These are phyloP conservation scores for Styphnolobium japonicum DNA, from an alignment of 306 rosid genomes.

Conservation along the genomic window DNA sequence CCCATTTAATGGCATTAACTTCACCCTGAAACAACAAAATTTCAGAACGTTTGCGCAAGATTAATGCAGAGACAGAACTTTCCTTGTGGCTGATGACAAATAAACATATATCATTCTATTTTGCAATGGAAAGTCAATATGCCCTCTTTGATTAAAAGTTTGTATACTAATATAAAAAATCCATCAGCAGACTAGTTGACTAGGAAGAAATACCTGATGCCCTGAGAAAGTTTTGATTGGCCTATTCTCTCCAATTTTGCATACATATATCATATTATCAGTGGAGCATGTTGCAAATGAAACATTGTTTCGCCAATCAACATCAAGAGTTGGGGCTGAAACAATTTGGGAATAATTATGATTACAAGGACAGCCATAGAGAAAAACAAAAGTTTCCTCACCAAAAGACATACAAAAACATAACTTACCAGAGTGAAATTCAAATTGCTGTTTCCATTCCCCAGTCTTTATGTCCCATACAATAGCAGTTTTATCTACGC, in stretches of 20 bases:
- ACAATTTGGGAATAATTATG: constrained; percentile 15
- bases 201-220: constrained; percentile 49
- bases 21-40: constrained; percentile 53
- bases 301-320: constrained; percentile 62
- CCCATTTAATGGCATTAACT: constrained; percentile 75
- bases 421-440: constrained; percentile 58
- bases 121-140: neutral
- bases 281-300: constrained; percentile 71
- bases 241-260: constrained; percentile 64
- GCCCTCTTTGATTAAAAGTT: neutral
- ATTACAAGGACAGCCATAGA: neutral
- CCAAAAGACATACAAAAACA: neutral
- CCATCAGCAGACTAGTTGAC: neutral
- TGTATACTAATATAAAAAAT: neutral
- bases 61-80: neutral
- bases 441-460: constrained; percentile 72
- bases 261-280: constrained; percentile 57
- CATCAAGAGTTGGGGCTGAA: constrained; percentile 70
- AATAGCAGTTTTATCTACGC: constrained; percentile 61
- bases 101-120: neutral
- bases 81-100: neutral
- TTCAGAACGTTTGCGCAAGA: constrained; percentile 1
- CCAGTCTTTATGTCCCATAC: constrained; percentile 65
- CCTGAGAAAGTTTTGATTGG: constrained; percentile 63
- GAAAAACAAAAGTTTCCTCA: neutral